Evolutionary conservation across 2,329 filamentous ascomycete genomes (phyloP), one percentile per base, ranked within the genome.

Genomic region (Aspergillus nomiae): DNA sequence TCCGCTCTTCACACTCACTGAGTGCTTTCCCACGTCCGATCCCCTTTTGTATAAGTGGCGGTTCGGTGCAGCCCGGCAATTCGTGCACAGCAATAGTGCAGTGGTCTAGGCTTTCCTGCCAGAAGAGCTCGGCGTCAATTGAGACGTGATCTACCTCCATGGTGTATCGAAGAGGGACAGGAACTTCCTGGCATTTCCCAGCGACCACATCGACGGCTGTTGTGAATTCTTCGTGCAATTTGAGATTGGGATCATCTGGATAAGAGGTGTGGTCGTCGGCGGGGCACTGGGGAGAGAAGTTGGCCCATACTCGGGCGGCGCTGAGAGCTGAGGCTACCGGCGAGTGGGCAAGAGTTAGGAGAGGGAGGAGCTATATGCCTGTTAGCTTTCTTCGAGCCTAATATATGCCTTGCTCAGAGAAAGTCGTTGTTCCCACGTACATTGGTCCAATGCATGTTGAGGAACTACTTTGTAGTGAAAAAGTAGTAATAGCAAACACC

Each of bases 351-450:
- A 73, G 56, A 16, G 67, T 64, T 21, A 65, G 54, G 48, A 73
- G 60, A 43, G 64, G 54, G 57, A 68, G 58, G 62, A 68, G 57
- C 67, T 71, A 67, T 54, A 14, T n/a, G 5, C 28, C 63, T 54
- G 30, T 43, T 63, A 16, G 14, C 10, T 43, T 43, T 56, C 4
- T 88, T 86, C 68, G 38, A 86, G 90, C 19, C 16, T 2, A n/a
- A 6, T 12, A 2, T 55, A 88, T 84, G 32, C 5, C 16, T 36
- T 16, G 34, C 14, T 36, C 14, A 36, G 14, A 12, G 11, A 36
- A 21, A 30, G 14, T 10, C 28, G 26, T 55, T 24, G 12, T 19
- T 41, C 28, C 19, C 10, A 26, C 57, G 41, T 58, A 67, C 62
- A 10, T 30, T 63, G 59, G 43, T 57, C 59, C 48, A 63, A 48